Conservation (phyloP, 129 eudicot species). For the sunflower (Helianthus annuus) region DNA sequence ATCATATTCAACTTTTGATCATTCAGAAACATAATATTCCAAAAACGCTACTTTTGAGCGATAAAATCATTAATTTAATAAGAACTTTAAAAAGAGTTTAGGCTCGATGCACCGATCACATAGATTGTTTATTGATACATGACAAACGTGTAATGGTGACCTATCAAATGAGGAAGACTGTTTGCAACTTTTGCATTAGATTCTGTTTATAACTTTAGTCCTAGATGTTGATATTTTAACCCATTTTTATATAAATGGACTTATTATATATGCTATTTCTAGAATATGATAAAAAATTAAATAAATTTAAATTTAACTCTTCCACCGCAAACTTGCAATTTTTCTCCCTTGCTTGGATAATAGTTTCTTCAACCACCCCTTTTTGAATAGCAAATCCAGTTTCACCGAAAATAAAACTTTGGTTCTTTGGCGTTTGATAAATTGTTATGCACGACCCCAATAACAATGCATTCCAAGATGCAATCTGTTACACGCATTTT, state of each 20-base stretch:
- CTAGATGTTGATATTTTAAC: not conserved
- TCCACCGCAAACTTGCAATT: too few species aligned
- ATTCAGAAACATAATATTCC: conserved; percentile 25
- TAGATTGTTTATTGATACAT: not conserved
- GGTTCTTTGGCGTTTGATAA: too few species aligned
- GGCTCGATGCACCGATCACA: not conserved
- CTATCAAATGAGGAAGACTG: not conserved
- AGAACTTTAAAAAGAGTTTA: not conserved
- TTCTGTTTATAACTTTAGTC: not conserved
- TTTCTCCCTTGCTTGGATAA: too few species aligned
- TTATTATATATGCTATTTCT: not conserved
- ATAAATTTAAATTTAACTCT: not conserved
- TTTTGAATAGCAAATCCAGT: too few species aligned
- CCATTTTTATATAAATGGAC: not conserved
- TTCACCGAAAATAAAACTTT: too few species aligned
- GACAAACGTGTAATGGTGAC: conserved; percentile 6
- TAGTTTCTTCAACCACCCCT: too few species aligned
- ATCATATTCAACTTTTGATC: conserved; percentile 9
- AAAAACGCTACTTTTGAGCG: conserved; percentile 3
- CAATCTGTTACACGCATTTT: too few species aligned
- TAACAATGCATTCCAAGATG: too few species aligned
- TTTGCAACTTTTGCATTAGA: not conserved
- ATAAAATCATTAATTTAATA: not conserved
- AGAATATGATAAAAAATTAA: not conserved
- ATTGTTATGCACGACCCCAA: too few species aligned